phyloP scores from a whole-genome alignment of 176 grass and related monocot species.

The Panicum miliaceum region DNA sequence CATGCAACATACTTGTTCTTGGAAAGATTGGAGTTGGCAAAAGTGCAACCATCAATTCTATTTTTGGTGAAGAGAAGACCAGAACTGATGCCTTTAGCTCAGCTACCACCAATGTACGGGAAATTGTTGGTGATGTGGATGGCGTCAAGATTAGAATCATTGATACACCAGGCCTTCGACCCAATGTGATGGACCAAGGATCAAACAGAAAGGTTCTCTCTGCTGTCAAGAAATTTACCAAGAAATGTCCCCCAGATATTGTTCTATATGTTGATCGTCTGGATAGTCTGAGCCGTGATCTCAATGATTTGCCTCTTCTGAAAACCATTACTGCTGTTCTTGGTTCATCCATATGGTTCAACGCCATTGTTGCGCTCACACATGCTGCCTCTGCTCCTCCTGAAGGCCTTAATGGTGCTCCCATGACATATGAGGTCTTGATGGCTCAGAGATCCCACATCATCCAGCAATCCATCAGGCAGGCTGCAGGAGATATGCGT shows the following conservation, averaged over 20 bases:
- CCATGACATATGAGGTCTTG: constrained; percentile 92
- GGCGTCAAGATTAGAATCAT: constrained; percentile 85
- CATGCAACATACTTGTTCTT: constrained; percentile 88
- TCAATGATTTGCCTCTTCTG: constrained; percentile 90
- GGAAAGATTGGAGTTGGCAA: constrained; percentile 94
- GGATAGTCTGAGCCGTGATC: constrained; percentile 76
- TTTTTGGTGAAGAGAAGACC: constrained; percentile 76
- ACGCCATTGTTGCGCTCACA: constrained; percentile 88
- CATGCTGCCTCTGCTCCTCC: constrained; percentile 95
- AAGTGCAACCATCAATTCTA: constrained; percentile 98
- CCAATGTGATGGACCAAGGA: constrained; percentile 85
- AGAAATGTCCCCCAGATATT: constrained; percentile 92
- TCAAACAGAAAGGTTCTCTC: constrained; percentile 76
- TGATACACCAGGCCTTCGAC: constrained; percentile 83
- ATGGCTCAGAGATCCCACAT: constrained; percentile 88
- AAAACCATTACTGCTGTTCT: constrained; percentile 80
- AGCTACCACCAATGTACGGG: constrained; percentile 63
- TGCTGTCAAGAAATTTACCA: constrained; percentile 81
- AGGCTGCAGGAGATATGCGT: constrained; percentile 91
- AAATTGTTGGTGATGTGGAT: constrained; percentile 76
- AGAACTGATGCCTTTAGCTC: constrained; percentile 77
- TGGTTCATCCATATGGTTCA: constrained; percentile 98
- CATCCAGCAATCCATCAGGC: constrained; percentile 84
- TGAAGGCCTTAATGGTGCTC: constrained; percentile 80
- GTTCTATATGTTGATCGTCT: constrained; percentile 92